Evolutionary conservation across 345 rosid species (phyloP).

Genomic region (Corchorus olitorius): DNA sequence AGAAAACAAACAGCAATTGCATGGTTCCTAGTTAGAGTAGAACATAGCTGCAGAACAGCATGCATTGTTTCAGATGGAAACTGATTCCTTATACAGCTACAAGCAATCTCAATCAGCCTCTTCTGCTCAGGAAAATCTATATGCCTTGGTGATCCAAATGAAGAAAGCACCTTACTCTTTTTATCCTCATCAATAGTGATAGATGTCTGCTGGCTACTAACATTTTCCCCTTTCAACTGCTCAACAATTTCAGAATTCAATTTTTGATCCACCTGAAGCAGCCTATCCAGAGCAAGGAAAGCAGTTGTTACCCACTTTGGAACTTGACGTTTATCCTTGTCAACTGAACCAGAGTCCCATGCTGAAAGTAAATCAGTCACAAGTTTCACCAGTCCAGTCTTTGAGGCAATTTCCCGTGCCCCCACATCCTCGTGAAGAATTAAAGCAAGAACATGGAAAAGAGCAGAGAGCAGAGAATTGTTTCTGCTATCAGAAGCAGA

Average conservation of each 20-base stretch:
- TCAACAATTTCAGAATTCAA: slow-evolving; percentile 74
- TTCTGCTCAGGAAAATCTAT: slow-evolving; percentile 66
- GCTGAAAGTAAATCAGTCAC: slow-evolving; percentile 67
- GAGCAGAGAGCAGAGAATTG: slow-evolving; percentile 53
- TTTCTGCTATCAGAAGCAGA: slow-evolving; percentile 55
- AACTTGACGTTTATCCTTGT: slow-evolving; percentile 51
- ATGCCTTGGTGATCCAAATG: slow-evolving; percentile 52
- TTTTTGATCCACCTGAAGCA: slow-evolving; percentile 82
- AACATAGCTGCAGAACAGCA: slow-evolving; percentile 86
- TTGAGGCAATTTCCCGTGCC: slow-evolving; percentile 82
- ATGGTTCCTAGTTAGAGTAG: slow-evolving; percentile 84
- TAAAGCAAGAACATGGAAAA: slow-evolving; percentile 90
- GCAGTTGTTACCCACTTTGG: slow-evolving; percentile 96
- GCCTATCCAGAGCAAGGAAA: slow-evolving; percentile 91
- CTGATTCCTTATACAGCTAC: slow-evolving; percentile 70
- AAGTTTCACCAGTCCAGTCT: slow-evolving; percentile 73
- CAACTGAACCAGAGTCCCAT: slow-evolving; percentile 68
- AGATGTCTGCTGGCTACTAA: slow-evolving; percentile 43
- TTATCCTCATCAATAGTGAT: slow-evolving; percentile 69
- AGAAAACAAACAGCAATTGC: slow-evolving; percentile 80
- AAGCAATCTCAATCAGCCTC: slow-evolving; percentile 85
- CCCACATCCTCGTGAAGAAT: slow-evolving; percentile 83
- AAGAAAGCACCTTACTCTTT: slow-evolving; percentile 59
- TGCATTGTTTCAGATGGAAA: slow-evolving; percentile 92
- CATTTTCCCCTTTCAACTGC: slow-evolving; percentile 56